These are phyloP conservation scores for Backusella morwellensis DNA, from an alignment of 192 early-diverging fungal genomes.

Conservation along the genomic window DNA sequence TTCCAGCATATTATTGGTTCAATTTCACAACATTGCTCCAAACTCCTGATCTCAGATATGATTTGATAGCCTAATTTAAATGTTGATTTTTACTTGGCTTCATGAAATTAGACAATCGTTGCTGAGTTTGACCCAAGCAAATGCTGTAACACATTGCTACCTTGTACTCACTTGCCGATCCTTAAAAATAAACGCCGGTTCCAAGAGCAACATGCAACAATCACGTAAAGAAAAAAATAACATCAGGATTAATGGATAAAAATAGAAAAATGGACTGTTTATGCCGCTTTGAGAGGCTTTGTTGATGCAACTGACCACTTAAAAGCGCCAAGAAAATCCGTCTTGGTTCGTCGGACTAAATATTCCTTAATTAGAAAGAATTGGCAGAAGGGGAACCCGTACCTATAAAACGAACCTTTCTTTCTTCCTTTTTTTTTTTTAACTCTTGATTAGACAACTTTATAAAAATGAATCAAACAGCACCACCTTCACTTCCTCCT, in stretches of 20 bases:
- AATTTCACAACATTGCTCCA: background rate
- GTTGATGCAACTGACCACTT: background rate
- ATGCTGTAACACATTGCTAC: background rate
- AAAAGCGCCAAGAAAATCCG: background rate
- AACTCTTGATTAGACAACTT: background rate
- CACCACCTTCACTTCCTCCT: slow-evolving; percentile 19
- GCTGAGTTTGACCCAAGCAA: background rate
- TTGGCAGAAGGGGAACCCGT: background rate
- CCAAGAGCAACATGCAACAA: background rate
- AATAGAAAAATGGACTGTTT: background rate
- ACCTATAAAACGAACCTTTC: background rate
- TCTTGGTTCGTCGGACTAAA: background rate
- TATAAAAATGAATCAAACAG: slow-evolving; percentile 9
- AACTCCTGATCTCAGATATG: background rate
- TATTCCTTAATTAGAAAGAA: background rate
- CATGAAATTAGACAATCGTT: background rate
- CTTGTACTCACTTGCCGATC: background rate
- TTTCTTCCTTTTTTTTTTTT: background rate
- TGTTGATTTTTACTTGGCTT: background rate
- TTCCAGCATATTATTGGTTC: too few relatives aligned
- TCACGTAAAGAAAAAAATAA: background rate
- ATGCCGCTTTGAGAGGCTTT: background rate
- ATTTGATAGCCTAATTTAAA: background rate
- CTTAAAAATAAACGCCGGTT: background rate
- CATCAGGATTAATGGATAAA: background rate